Base-by-base conservation (phyloP, 2,329 filamentous ascomycete species). In the Neonectria neomacrospora region DNA sequence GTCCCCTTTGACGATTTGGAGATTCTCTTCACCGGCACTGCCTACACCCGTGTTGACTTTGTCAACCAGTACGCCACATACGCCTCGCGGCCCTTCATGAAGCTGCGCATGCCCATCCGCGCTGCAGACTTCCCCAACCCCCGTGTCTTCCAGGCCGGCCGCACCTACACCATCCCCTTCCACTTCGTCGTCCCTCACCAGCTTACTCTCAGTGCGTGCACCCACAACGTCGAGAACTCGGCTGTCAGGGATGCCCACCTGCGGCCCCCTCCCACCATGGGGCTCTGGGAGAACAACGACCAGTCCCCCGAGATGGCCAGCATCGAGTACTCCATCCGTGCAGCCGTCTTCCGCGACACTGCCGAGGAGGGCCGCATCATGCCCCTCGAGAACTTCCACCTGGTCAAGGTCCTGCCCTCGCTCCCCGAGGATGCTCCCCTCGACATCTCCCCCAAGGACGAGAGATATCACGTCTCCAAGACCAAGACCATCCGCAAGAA, bases 151-250 rank as follows among this genome's bases (percentile, higher is more conserved):
- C 77, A 83, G 73, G 78, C 80, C n/a, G 83, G 81, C 2, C 74
- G 74, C 66, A 80, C 78, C 26, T 85, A 86, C 74, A 80, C 71
- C 14, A 74, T 88, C 23, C 86, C 86, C n/a, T 86, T 88, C 77
- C 76, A 86, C 76, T 88, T 88, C 67, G 82, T 88, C 61, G 81
- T 88, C 16, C 86, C 86, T n/a, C 79, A 80, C 67, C 82, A 87
- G 57, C 82, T 88, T 63, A 88, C 86, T 18, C 78, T 88, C 53
- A 81, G 81, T 62, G 85, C 86, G 18, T 88, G 86, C 79, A 83
- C 78, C 69, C 86, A 88, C 76, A 68, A 74, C 28, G 79, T 81
- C 57, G 76, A 78, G 42, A 79, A 79, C 42, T 76, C 78, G n/a
- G 77, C 77, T 50, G 78, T 88, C 30, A 79, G 80, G 56, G 84